Percentiles rank a stretch among this genome's conserved stretches.
phyloP scores from a whole-genome alignment of 2,329 filamentous ascomycete species.

The Diplodia sapinea region DNA sequence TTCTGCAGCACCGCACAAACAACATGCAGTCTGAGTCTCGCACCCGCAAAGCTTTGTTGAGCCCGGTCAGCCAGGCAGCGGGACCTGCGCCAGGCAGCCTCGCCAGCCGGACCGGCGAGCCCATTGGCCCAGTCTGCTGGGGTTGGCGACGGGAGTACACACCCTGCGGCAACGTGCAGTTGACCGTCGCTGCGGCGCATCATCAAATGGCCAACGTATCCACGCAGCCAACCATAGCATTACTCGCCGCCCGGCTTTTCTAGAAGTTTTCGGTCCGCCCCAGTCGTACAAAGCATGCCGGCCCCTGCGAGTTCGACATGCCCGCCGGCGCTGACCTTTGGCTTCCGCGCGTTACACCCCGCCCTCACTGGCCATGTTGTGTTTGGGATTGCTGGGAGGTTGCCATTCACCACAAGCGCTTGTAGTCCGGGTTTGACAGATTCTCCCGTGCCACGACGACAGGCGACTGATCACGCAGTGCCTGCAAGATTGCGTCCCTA shows the following conservation, averaged over 20 bases:
- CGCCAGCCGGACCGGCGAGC: constrained; percentile 7
- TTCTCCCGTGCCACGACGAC: background rate
- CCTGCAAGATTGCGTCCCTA: background rate
- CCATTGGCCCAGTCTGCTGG: constrained; percentile 23
- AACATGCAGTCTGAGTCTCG: constrained; percentile 25
- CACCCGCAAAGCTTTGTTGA: constrained; percentile 12
- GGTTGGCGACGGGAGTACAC: background rate
- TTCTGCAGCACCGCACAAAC: constrained; percentile 43
- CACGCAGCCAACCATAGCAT: background rate
- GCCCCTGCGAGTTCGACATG: background rate
- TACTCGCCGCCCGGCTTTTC: background rate
- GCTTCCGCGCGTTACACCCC: background rate
- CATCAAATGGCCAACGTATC: constrained; percentile 3
- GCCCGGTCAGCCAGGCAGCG: background rate
- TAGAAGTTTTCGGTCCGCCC: constrained; percentile 6
- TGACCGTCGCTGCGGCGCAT: background rate
- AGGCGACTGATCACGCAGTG: background rate
- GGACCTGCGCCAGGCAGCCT: constrained; percentile 16
- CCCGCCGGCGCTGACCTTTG: background rate
- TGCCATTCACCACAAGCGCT: background rate
- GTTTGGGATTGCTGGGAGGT: background rate
- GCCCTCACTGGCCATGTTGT: background rate
- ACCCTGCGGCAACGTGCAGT: constrained; percentile 5
- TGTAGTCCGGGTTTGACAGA: background rate
- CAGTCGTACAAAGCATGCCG: background rate